These are phyloP conservation scores for Gastrodia elata DNA, from an alignment of 106 monocot species.

Conservation along the genomic window DNA sequence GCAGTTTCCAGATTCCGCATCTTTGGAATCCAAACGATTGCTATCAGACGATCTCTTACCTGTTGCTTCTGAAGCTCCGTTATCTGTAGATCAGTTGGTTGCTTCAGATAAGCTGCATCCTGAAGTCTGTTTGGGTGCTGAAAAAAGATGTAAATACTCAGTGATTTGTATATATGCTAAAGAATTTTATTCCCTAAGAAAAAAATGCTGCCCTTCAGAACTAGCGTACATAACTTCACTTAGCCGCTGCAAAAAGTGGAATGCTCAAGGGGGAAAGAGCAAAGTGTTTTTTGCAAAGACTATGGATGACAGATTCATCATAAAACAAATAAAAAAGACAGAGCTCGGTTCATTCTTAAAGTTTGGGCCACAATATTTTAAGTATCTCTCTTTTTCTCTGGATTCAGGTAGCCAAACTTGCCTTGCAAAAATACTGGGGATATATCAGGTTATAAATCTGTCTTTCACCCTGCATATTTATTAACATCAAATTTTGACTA, in stretches of 20 bases:
- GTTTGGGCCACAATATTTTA: slow-evolving; percentile 87
- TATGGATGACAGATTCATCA: slow-evolving; percentile 93
- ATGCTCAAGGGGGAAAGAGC: slow-evolving; percentile 96
- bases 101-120: slow-evolving; percentile 39
- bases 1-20: slow-evolving; percentile 27
- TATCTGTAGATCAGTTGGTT: slow-evolving; percentile 27
- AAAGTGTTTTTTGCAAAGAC: slow-evolving; percentile 93
- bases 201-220: slow-evolving; percentile 78
- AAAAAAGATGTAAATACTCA: slow-evolving; percentile 56
- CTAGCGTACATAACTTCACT: slow-evolving; percentile 78
- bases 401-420: slow-evolving; percentile 81
- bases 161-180: slow-evolving; percentile 74
- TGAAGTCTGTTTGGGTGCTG: slow-evolving; percentile 35
- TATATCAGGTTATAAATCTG: slow-evolving; percentile 66
- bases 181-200: slow-evolving; percentile 64
- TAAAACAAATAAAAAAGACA: slow-evolving; percentile 84
- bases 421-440: slow-evolving; percentile 89
- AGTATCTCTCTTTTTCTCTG: slow-evolving; percentile 47
- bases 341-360: slow-evolving; percentile 88
- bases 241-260: slow-evolving; percentile 86
- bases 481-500: too few species aligned
- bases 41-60: slow-evolving; percentile 37
- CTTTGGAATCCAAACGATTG: slow-evolving; percentile 26
- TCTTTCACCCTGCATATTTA: neutral
- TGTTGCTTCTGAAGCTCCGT: slow-evolving; percentile 24